Base-by-base conservation (phyloP, 2,329 filamentous ascomycete genomes). In the Gyromitra esculenta region DNA sequence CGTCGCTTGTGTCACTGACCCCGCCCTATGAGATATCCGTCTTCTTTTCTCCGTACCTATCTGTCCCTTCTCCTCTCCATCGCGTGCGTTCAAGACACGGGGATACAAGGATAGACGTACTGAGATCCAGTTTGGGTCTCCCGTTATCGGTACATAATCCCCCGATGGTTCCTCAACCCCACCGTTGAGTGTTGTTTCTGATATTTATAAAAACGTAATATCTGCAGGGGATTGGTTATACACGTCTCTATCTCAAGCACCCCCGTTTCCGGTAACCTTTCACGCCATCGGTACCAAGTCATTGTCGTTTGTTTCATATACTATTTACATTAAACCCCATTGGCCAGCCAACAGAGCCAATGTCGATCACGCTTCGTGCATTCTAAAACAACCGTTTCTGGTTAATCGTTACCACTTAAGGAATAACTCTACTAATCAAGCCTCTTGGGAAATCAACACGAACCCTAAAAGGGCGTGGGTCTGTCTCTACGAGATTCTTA, bases 341-440 rank as follows among this genome's bases (percentile, higher is more conserved):
- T 72, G 69, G 57, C 15, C 56, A 67, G 48, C 48, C 13, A 9
- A 21, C 62, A 62, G 45, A 37, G 48, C 63, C 35, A 21, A 67
- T 52, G 63, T 35, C 64, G 64, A 69, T 74, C 64, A 63, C 64
- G 72, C 70, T 75, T 75, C 72, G 69, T 57, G 69, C 60, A 72
- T 11, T 50, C 64, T 2, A 25, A 50, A 69, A 18, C 67, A 56
- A 67, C 11, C 43, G 63, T 37, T 54, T 31, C 41, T 52, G 45
- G 71, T 48, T 62, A 56, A 68, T 74, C 65, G 48, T 70, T 64
- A 37, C 65, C 48, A 11, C 15, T 70, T 64, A 35, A 8, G 67
- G 70, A 21, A 48, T 41, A 31, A 37, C 31, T 39, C 37, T 70
- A 70, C 67, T 52, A 52, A 63, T 41, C 41, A 62, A 69, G 65